Conservation (phyloP, 1,284 basidiomycete species). For the Ceratobasidium sp. region DNA sequence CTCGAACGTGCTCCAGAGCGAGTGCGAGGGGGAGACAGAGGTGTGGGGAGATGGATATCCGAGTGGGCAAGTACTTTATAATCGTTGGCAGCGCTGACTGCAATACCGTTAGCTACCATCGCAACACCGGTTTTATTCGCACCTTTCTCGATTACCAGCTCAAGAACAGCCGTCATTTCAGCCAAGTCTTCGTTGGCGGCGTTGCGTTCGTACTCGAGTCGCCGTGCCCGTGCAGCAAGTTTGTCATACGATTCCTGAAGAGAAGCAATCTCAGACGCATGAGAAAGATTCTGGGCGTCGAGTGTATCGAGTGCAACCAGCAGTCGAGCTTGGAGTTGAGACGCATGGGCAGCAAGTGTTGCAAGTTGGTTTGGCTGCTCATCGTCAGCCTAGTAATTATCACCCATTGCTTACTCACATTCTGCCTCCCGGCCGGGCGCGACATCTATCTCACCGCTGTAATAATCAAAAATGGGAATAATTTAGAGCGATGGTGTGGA, state of each 20-base stretch:
- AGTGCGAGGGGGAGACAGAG: conserved; percentile 20
- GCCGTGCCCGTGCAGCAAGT: conserved; percentile 17
- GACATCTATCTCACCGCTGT: conserved; percentile 11
- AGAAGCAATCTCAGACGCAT: conserved; percentile 22
- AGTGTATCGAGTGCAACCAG: conserved; percentile 33
- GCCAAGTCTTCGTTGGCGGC: conserved; percentile 28
- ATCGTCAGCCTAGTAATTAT: neutral
- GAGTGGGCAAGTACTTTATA: conserved; percentile 33
- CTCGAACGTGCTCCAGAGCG: neutral
- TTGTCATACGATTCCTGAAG: conserved; percentile 22
- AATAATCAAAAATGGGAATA: conserved; percentile 31
- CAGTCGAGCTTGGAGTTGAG: conserved; percentile 23
- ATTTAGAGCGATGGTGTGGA: conserved; percentile 8
- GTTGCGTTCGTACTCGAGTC: conserved; percentile 33
- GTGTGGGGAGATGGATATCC: conserved; percentile 16
- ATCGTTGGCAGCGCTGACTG: conserved; percentile 32
- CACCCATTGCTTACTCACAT: neutral
- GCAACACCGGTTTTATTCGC: neutral
- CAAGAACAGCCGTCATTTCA: conserved; percentile 31
- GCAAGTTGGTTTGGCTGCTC: conserved; percentile 27
- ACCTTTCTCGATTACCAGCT: conserved; percentile 34
- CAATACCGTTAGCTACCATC: neutral
- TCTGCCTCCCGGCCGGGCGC: neutral
- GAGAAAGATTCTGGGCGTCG: conserved; percentile 15
- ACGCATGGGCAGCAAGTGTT: conserved; percentile 24